phyloP scores from a whole-genome alignment of 768 basidiomycete species.

The Favolaschia claudopus region DNA sequence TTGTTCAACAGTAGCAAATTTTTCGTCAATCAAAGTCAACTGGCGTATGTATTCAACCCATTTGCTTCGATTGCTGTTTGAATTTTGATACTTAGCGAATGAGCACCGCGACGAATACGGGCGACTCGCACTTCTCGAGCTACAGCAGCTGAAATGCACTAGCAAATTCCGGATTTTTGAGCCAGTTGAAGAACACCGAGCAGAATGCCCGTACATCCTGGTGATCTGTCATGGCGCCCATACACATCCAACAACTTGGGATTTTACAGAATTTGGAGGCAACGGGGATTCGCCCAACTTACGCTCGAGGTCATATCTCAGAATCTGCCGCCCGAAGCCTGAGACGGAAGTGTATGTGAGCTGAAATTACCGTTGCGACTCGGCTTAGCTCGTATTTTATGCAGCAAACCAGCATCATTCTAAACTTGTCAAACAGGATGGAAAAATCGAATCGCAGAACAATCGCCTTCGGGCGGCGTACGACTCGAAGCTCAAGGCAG shows the following conservation, averaged over 20 bases:
- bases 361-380: neutral
- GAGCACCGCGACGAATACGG: neutral
- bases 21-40: neutral
- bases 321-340: neutral
- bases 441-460: neutral
- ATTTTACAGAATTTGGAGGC: neutral
- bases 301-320: neutral
- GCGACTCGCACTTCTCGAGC: neutral
- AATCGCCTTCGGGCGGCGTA: neutral
- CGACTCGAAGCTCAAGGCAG: neutral
- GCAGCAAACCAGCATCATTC: neutral
- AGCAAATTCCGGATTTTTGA: neutral
- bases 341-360: neutral
- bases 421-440: neutral
- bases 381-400: neutral
- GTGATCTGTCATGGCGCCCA: conserved; percentile 16
- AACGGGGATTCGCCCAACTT: neutral
- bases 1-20: neutral
- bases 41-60: neutral
- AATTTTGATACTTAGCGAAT: neutral
- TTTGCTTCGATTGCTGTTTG: neutral
- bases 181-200: neutral
- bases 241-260: conserved; percentile 26
- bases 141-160: neutral
- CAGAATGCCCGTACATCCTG: neutral